These are phyloP conservation scores for Apiospora marii DNA, from an alignment of 2,329 filamentous ascomycete genomes.

Conservation along the genomic window DNA sequence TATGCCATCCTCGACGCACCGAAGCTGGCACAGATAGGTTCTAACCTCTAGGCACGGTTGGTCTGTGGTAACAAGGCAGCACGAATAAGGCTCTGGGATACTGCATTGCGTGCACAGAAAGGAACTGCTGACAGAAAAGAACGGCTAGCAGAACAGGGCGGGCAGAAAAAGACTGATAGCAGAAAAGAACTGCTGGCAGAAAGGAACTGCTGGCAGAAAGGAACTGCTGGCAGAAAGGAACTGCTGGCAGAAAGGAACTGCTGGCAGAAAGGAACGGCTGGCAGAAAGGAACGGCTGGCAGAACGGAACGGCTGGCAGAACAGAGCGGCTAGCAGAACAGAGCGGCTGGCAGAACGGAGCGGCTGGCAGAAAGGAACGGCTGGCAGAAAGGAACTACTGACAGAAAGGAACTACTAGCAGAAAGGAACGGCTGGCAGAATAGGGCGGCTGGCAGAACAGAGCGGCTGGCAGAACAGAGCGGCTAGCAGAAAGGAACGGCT, in stretches of 20 bases:
- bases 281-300: not conserved
- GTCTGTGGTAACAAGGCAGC: not conserved
- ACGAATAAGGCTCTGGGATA: not conserved
- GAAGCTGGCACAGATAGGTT: too few relatives aligned
- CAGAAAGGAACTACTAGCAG: not conserved
- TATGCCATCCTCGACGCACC: too few relatives aligned
- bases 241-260: not conserved
- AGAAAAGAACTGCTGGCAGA: not conserved
- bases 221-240: not conserved
- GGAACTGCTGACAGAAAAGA: not conserved
- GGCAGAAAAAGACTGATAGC: not conserved
- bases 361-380: not conserved
- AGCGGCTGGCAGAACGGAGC: not conserved
- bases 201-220: not conserved
- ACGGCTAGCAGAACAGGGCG: not conserved
- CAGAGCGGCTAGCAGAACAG: not conserved
- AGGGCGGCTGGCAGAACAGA: not conserved
- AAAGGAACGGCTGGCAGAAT: not conserved
- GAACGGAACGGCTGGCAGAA: not conserved
- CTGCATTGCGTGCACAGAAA: too few relatives aligned
- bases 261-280: not conserved
- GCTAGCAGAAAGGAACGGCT: not conserved
- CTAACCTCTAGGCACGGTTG: too few relatives aligned
- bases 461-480: not conserved
- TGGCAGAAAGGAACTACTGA: not conserved